Evolutionary conservation across 2,329 filamentous ascomycete species (phyloP), one percentile per base, ranked within the genome.

Genomic region (Tolypocladium sp.): DNA sequence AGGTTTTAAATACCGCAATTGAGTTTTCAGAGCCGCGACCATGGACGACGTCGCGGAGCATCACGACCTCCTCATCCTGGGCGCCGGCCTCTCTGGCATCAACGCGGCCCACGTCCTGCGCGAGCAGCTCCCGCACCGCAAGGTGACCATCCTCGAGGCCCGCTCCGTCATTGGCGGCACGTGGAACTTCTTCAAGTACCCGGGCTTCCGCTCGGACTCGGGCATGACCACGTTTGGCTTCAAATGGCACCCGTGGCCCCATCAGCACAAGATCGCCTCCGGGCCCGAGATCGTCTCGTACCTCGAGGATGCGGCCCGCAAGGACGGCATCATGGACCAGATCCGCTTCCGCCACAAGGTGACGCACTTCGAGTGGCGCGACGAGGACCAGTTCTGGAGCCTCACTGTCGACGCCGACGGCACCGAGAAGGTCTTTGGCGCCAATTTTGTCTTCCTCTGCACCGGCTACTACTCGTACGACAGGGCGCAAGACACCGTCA

Each of bases 151-250:
- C 54, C 81, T 93, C 51, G 90, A 93, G 70, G 80, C 79, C 4
- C 83, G 88, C 58, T 73, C 80, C 59, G 76, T 80, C 49, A 76
- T 92, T 10, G 90, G 89, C 15, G 90, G 90, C 35, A 93, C 90
- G 17, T 93, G 90, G 90, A 83, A 83, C 65, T 82, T 91, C 58
- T 93, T 91, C 78, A 84, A 82, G 52, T 92, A 91, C 67, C 89
- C 89, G 0, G 87, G 89, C 42, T 83, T 92, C 60, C 83, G 86
- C 42, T 87, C 84, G 46, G 86, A 89, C 68, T 87, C 84, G 1
- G 78, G 82, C 65, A 78, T 88, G 64, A 79, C 77, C 58, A 77
- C 82, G 0, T 88, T 87, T 60, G 83, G 84, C 53, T 88, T 92
- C 62, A 70, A 81, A 1, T 94, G 89, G 85, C 79, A 87, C 57